Evolutionary conservation across 495 filamentous ascomycete genomes (phyloP), one percentile per base, ranked within the genome.

Genomic region (Neurospora hispaniola): DNA sequence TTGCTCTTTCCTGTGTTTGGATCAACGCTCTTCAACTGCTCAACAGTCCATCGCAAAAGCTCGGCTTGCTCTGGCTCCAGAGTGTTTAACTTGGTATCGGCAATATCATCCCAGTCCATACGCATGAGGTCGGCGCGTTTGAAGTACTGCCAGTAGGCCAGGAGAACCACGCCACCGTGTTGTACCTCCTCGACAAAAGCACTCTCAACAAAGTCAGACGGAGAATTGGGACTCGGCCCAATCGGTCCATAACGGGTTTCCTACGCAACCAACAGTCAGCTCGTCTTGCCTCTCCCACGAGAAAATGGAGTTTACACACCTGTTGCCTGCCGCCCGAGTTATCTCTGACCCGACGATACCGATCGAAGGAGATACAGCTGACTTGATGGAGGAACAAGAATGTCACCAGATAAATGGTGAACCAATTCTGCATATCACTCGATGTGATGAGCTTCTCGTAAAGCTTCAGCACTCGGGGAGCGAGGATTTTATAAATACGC

Each of bases 361-460:
- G 73, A 41, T 80, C 79, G 1, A 38, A n/a, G 0, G 76, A 80
- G 10, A 70, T 71, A 10, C 68, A 69, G 10, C 73, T 66, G 6
- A 73, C 74, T 20, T 76, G 72, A 27, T 79, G 73, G 18, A 80
- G 75, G 4, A 79, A 43, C 66, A 86, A 75, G 71, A 86, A 86
- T 9, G 80, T 79, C 11, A 78, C 73, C 48, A 84, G 69, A 68
- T 84, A 86, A 18, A 84, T 76, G 4, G 81, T 78, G 73, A 82
- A 84, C 78, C 83, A 85, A 38, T 76, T 73, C 0, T 73, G 23
- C 23, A 77, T 78, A 42, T 81, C 80, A 27, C 46, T 77, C 71
- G 74, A 78, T 54, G 68, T 77, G 62, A 79, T 75, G 74, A 81
- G 71, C 74, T 72, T 73, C 76, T 84, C 80, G 9, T 77, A 71